Evolutionary conservation across 208 protist genomes (phyloP).

Genomic region (Trypanosomatidae sp.): DNA sequence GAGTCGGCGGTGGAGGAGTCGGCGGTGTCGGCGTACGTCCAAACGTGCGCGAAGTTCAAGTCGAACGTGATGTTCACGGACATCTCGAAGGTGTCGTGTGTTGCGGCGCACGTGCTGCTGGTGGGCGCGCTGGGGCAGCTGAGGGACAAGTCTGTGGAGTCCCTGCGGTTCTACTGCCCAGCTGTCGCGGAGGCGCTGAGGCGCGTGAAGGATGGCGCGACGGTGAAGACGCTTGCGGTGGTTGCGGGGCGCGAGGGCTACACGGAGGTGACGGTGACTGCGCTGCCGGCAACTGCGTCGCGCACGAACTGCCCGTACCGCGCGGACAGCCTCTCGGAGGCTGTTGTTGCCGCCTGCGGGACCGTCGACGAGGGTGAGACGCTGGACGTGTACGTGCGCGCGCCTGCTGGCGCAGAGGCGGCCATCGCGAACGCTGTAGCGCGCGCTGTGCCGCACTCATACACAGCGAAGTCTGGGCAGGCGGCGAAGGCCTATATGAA

Average conservation of each 20-base stretch:
- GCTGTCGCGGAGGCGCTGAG: conserved; percentile 55
- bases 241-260: conserved; percentile 23
- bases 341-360: conserved; percentile 31
- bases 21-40: conserved; percentile 41
- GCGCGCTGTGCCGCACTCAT: conserved; percentile 46
- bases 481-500: conserved; percentile 32
- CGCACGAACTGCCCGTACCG: conserved; percentile 73
- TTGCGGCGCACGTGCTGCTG: conserved; percentile 47
- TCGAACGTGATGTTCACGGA: conserved; percentile 62
- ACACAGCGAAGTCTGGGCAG: conserved; percentile 44
- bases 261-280: conserved; percentile 40
- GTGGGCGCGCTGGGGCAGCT: conserved; percentile 52
- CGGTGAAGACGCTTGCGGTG: conserved; percentile 32
- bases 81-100: conserved; percentile 28
- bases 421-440: conserved; percentile 53
- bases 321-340: conserved; percentile 47
- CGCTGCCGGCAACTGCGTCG: conserved; percentile 48
- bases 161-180: conserved; percentile 51
- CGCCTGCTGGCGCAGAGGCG: conserved; percentile 36
- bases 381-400: conserved; percentile 60
- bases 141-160: conserved; percentile 35
- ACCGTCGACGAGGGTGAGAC: conserved; percentile 19
- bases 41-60: conserved; percentile 48
- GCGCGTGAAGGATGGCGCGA: conserved; percentile 29
- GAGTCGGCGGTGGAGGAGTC: conserved; percentile 35